Evolutionary conservation across 768 basidiomycete genomes (phyloP), one percentile per base, ranked within the genome.

Genomic region (Russula sp.): DNA sequence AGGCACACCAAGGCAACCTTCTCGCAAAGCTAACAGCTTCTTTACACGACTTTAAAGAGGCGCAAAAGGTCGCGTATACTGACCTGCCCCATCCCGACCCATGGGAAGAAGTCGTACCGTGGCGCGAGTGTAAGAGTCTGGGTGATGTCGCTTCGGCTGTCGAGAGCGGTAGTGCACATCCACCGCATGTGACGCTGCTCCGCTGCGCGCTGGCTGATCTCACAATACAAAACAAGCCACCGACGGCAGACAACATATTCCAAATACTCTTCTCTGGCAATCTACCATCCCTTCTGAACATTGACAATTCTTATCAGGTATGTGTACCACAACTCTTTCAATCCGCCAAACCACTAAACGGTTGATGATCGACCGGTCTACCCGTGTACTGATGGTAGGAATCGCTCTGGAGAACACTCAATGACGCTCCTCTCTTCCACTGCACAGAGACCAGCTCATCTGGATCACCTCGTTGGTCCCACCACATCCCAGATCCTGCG

Each of bases 191-290:
- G 5, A 84, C 86, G 1, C 73, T 90, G 8, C 76, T 91, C 42
- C 83, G 89, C 10, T 89, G 86, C 69, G 84, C 80, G 3, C 75
- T 90, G 48, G 74, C 77, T 34, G 85, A 85, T 79, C 62, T 73
- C 69, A 59, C 77, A 69, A 68, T 76, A 73, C 24, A 78, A 77
- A 54, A 66, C 32, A 66, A 75, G 32, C 75, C 77, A 44, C 79
- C 83, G 24, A 81, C 80, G 0, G 82, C 86, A 0, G 82, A 85
- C 26, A 84, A 84, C 34, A 71, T 91, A 2, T 89, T 89, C 70
- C 75, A 73, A 32, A 73, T 80, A 62, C 74, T 90, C 52, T 85
- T 86, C 69, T 76, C 74, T 20, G 80, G 55, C 5, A 49, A 83
- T 69, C 73, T 89, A 24, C 79, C 83, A 5, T 88, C 85, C 84